These are phyloP conservation scores for Penicillium tannophilum DNA, from an alignment of 495 filamentous ascomycete species.

Conservation along the genomic window DNA sequence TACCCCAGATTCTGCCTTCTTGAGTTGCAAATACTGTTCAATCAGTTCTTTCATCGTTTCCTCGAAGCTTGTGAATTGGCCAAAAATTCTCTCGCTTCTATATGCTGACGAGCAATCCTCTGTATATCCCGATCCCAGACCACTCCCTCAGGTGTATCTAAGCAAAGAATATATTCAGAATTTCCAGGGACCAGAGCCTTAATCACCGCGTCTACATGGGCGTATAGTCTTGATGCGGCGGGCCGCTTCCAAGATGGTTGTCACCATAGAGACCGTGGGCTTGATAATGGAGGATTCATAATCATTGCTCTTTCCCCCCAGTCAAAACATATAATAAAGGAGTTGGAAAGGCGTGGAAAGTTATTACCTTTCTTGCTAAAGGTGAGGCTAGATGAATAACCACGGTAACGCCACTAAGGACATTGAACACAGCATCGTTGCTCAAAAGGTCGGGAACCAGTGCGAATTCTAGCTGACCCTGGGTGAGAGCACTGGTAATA, in stretches of 20 bases:
- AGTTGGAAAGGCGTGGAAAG: too few relatives aligned
- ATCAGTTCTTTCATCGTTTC: slow-evolving; percentile 42
- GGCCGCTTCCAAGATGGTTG: too few relatives aligned
- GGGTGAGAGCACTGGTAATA: slow-evolving; percentile 2
- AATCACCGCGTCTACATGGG: slow-evolving; percentile 32
- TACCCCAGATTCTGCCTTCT: too few relatives aligned
- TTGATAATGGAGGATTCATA: too few relatives aligned
- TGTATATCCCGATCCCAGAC: slow-evolving; percentile 47
- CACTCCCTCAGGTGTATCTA: slow-evolving; percentile 22
- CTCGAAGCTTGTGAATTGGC: slow-evolving; percentile 46
- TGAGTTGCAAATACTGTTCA: slow-evolving; percentile 26
- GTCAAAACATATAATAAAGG: too few relatives aligned
- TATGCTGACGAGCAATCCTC: slow-evolving; percentile 39
- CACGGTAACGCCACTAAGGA: slow-evolving; percentile 24
- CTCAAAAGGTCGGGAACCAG: slow-evolving; percentile 29
- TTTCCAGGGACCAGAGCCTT: slow-evolving; percentile 14
- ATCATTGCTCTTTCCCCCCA: too few relatives aligned
- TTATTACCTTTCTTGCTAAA: slow-evolving; percentile 14
- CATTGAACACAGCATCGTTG: slow-evolving; percentile 26
- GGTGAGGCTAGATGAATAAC: slow-evolving; percentile 42
- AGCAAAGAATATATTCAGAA: slow-evolving; percentile 24
- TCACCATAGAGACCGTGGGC: too few relatives aligned
- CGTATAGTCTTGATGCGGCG: too few relatives aligned
- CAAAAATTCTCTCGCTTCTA: slow-evolving; percentile 49
- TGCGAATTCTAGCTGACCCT: slow-evolving; percentile 3